Evolutionary conservation across 2,329 filamentous ascomycete species (phyloP).

Genomic region (Diaporthe humulicola): DNA sequence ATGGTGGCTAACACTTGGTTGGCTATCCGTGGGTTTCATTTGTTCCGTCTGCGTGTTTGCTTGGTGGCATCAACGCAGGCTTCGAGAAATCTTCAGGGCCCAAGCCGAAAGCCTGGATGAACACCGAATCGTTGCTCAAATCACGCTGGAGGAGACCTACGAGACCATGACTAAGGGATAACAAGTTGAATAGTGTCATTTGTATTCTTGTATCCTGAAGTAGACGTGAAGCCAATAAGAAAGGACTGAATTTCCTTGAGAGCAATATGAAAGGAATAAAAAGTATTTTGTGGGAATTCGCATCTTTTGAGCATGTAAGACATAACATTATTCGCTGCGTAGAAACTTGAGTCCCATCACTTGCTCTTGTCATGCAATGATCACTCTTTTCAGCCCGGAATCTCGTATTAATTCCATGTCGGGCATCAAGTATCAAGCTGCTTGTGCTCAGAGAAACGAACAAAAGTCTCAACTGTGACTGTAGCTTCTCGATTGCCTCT

Average conservation of each 20-base stretch:
- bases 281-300: background rate
- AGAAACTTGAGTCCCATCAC: background rate
- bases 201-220: background rate
- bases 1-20: conserved; percentile 48
- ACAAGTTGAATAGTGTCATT: background rate
- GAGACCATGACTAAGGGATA: background rate
- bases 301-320: background rate
- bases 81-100: conserved; percentile 47
- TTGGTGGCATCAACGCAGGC: conserved; percentile 51
- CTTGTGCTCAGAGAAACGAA: too few relatives aligned
- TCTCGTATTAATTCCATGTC: too few relatives aligned
- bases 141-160: conserved; percentile 8
- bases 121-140: background rate
- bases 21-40: conserved; percentile 43
- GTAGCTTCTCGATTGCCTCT: too few relatives aligned
- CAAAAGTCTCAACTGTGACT: too few relatives aligned
- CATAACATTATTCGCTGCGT: background rate
- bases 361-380: background rate
- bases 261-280: too few relatives aligned
- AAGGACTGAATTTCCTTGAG: background rate
- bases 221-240: background rate
- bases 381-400: too few relatives aligned
- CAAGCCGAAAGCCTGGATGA: conserved; percentile 47
- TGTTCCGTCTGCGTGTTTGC: conserved; percentile 47
- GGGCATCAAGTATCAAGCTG: too few relatives aligned